Base-by-base conservation (phyloP, 2,329 filamentous ascomycete genomes). In the Orbilia oligospora region DNA sequence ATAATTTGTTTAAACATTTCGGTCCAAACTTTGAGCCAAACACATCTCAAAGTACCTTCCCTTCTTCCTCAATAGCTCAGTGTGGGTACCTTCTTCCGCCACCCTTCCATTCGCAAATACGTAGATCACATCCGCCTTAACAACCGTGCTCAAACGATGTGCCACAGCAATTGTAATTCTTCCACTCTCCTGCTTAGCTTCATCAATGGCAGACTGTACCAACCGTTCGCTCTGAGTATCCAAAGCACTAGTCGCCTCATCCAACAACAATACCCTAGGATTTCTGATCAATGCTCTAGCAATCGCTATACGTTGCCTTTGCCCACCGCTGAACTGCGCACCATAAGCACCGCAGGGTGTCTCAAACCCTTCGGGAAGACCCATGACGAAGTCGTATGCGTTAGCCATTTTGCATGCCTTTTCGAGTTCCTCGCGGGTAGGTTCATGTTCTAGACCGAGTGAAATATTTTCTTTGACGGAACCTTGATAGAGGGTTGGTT, bases 181-280 rank as follows among this genome's bases (percentile, higher is more conserved):
- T 41, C 81, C 81, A 27, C 55, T 78, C 38, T 78, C 61, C n/a
- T 79, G 72, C 22, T 73, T 78, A 16, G 81, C 81, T 56, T 80
- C 73, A 46, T 82, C 81, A 24, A 82, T 80, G 4, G 81, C 80
- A 20, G 80, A 67, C 38, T 83, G 89, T 3, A 90, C 88, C n/a
- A 89, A 85, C 87, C 83, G 84, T 83, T 81, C 83, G 8, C 83
- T 84, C 67, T 84, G 81, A 0, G 84, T 84, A 80, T 86, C 91
- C 2, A 93, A 86, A 5, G 90, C 90, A 70, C 88, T 90, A 0
- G 92, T 93, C 2, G 91, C 91, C 84, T 93, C 92, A 82, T 93
- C 91, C 3, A 93, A 87, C 4, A 93, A 87, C 56, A 93, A 84
- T 2, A 93, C 85, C 56, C 88, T 86, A 0, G 91, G 91, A n/a